A percentile compares a stretch with the other conserved stretches of the same genome.
phyloP scores from a whole-genome alignment of 2,329 filamentous ascomycete species.

The Diaporthe citriasiana region DNA sequence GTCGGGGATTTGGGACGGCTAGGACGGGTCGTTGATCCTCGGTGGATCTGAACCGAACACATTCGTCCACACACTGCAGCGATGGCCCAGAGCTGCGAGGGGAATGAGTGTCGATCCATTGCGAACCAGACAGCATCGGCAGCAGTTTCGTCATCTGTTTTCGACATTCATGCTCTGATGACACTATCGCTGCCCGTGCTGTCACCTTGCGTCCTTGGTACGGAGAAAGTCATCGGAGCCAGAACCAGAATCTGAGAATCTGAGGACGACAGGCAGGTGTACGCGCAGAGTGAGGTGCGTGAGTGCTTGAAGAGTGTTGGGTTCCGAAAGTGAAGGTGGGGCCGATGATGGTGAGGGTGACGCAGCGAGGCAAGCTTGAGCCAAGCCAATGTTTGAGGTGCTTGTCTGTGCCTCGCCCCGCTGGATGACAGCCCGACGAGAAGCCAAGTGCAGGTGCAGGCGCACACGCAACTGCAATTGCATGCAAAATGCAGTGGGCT shows the following conservation, averaged over 20 bases:
- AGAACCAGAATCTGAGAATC: not conserved
- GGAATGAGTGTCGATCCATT: not conserved
- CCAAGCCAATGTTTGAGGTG: constrained; percentile 10
- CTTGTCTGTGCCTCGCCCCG: not conserved
- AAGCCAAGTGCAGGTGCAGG: not conserved
- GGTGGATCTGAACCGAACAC: constrained; percentile 29
- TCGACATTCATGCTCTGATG: not conserved
- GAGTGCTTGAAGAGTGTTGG: not conserved
- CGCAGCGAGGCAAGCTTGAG: not conserved
- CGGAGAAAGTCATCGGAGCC: not conserved
- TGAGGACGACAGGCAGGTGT: not conserved
- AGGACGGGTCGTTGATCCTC: constrained; percentile 12
- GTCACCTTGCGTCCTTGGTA: not conserved
- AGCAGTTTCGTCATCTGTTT: not conserved
- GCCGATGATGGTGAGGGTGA: not conserved
- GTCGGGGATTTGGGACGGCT: constrained; percentile 26
- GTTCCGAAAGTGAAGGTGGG: not conserved
- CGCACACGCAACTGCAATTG: not conserved
- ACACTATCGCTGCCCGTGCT: not conserved
- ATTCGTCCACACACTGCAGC: constrained; percentile 6
- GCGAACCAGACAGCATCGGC: constrained; percentile 19
- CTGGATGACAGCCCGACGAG: not conserved
- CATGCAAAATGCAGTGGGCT: not conserved
- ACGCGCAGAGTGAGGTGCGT: not conserved
- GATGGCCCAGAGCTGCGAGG: not conserved